Conservation (phyloP, 805 yeast genomes). For the Kluyveromyces aestuarii region DNA sequence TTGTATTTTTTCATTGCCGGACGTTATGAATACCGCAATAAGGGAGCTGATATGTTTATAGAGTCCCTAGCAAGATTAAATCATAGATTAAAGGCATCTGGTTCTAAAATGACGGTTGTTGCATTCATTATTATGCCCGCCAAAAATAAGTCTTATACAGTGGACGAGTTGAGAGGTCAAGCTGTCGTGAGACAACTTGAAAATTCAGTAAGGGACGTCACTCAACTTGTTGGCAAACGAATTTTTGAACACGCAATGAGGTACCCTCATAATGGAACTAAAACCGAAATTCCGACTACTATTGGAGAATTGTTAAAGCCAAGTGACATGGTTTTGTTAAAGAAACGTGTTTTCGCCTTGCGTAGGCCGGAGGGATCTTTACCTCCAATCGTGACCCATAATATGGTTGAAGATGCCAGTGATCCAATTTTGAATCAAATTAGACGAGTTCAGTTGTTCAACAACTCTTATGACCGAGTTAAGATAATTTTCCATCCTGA, state of each 20-base stretch:
- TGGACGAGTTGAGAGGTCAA: conserved; percentile 91
- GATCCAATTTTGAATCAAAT: conserved; percentile 91
- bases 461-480: conserved; percentile 82
- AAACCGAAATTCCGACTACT: conserved; percentile 61
- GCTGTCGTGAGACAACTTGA: conserved; percentile 91
- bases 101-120: conserved; percentile 85
- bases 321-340: conserved; percentile 79
- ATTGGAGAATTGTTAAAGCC: conserved; percentile 78
- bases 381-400: conserved; percentile 96
- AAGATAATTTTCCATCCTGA: conserved; percentile 97
- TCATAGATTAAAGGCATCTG: conserved; percentile 70
- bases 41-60: conserved; percentile 92
- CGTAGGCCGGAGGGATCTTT: conserved; percentile 62
- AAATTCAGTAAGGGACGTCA: conserved; percentile 80
- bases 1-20: conserved; percentile 95
- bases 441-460: conserved; percentile 84
- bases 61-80: conserved; percentile 89
- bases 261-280: conserved; percentile 38
- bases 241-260: conserved; percentile 86
- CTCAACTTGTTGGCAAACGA: conserved; percentile 75
- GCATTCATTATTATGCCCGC: conserved; percentile 99
- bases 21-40: conserved; percentile 90
- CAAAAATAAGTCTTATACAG: conserved; percentile 84
- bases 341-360: conserved; percentile 87
- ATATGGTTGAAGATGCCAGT: conserved; percentile 84